phyloP scores from a whole-genome alignment of 768 basidiomycete genomes.

The Hygrophoropsis aurantiaca region DNA sequence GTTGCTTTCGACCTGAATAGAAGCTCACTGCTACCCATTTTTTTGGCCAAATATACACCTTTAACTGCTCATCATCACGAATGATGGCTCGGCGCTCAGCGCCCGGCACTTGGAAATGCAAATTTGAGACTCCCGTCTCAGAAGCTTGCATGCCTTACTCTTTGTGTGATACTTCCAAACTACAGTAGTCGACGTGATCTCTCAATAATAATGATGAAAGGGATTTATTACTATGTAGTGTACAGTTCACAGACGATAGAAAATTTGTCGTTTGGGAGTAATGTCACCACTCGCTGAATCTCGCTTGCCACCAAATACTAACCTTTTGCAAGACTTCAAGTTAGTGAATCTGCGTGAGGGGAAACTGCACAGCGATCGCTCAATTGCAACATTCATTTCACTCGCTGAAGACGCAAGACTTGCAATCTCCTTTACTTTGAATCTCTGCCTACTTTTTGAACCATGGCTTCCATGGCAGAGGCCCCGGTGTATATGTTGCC shows the following conservation, averaged over 20 bases:
- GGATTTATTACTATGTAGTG: too few species aligned
- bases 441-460: constrained; percentile 24
- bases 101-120: too few species aligned
- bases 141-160: too few species aligned
- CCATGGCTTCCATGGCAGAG: constrained; percentile 71
- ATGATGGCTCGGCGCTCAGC: too few species aligned
- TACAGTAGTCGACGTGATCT: too few species aligned
- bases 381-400: constrained; percentile 18
- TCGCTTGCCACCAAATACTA: constrained; percentile 20
- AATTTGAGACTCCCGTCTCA: too few species aligned
- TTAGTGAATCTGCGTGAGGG: constrained; percentile 20
- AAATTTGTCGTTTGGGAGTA: constrained; percentile 22
- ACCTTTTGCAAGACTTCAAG: constrained; percentile 10
- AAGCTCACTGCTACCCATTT: too few species aligned
- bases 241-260: constrained; percentile 16
- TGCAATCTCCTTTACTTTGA: constrained; percentile 12
- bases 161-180: too few species aligned
- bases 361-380: constrained; percentile 14
- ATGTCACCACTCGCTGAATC: constrained; percentile 16
- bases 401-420: constrained; percentile 16
- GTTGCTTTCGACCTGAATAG: too few species aligned
- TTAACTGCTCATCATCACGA: too few species aligned
- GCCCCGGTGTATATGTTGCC: constrained; percentile 72
- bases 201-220: too few species aligned
- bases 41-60: too few species aligned